Base-by-base conservation (phyloP, 345 rosid species). In the Hibiscus tridactylites region DNA sequence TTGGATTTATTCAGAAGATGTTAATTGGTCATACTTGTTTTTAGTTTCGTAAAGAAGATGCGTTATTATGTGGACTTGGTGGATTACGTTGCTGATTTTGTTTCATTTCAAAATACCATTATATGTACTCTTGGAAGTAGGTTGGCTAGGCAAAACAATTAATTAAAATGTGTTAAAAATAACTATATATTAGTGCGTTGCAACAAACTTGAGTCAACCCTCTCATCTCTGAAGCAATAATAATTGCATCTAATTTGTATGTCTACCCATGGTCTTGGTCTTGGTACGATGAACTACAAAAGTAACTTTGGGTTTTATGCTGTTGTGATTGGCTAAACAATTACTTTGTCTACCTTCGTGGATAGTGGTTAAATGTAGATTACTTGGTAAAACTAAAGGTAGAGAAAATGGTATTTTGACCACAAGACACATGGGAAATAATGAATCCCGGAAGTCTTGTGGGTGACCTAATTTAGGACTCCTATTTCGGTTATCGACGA, bases 391-490 rank as follows among this genome's bases (percentile, higher is more conserved):
- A 10, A 37, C 61, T 42, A 13, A 17, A 8, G 4, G 29, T 59
- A 17, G 16, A 3, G 12, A 19, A 26, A 58, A 26, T 58, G n/a
- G 33, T 24, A 21, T 21, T 21, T 21, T 21, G 21, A 21, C 21
- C 21, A 21, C 21, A 21, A 21, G 21, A 21, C 21, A 21, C 21
- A 21, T 21, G 21, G 21, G 21, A 21, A 21, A 21, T 21, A 29
- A 50, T 50, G 54, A 50, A 50, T 50, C 17, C 13, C 0, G 21
- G 24, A 54, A 69, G 75, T 29, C 59, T 59, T 19, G 78, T 75
- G 2, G 78, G 75, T 74, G 60, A 66, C 78, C 81, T 71, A 71
- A 74, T 42, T 42, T 64, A 24, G 50, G 68, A 65, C 75, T 65
- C 61, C 21, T 9, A 19, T 7, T 56, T 21, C 35, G 12, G 17